These are phyloP conservation scores for Claviceps humidiphila DNA, from an alignment of 2,329 filamentous ascomycete species.

Conservation along the genomic window DNA sequence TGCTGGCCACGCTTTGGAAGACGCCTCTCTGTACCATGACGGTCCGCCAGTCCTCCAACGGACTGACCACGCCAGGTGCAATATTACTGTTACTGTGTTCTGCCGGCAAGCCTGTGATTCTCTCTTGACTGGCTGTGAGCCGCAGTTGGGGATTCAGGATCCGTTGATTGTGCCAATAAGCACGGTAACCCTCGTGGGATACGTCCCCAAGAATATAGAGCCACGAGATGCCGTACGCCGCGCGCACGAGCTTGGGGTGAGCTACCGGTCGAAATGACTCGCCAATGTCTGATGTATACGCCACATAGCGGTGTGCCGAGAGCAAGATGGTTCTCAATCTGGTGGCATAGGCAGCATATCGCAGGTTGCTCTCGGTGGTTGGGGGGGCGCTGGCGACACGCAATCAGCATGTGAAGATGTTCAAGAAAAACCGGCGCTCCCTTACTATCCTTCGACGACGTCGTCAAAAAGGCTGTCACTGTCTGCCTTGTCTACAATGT, in stretches of 20 bases:
- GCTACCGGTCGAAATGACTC: constrained; percentile 91
- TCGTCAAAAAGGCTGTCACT: constrained; percentile 63
- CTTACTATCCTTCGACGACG: constrained; percentile 66
- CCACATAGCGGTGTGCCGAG: constrained; percentile 88
- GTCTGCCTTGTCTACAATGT: constrained; percentile 43
- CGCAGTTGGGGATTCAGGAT: constrained; percentile 54
- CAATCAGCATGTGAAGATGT: constrained; percentile 3
- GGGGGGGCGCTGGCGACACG: constrained; percentile 36
- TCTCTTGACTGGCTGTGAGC: constrained; percentile 35
- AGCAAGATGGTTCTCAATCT: constrained; percentile 77
- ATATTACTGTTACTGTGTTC: constrained; percentile 14
- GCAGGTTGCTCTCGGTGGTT: constrained; percentile 70
- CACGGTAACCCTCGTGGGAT: constrained; percentile 85
- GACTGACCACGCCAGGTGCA: constrained; percentile 37
- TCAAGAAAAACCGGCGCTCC: constrained; percentile 12
- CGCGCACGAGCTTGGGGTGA: constrained; percentile 66
- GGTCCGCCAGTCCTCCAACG: constrained; percentile 78
- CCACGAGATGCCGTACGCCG: constrained; percentile 87
- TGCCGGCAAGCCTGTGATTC: constrained; percentile 30
- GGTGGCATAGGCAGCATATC: constrained; percentile 86
- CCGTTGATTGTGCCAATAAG: constrained; percentile 76
- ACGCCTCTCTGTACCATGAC: constrained; percentile 85
- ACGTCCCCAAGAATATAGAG: constrained; percentile 86
- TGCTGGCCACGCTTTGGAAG: constrained; percentile 82
- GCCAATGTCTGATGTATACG: constrained; percentile 92